Conservation (phyloP, 106 monocot genomes). For the Hemerocallis citrina region DNA sequence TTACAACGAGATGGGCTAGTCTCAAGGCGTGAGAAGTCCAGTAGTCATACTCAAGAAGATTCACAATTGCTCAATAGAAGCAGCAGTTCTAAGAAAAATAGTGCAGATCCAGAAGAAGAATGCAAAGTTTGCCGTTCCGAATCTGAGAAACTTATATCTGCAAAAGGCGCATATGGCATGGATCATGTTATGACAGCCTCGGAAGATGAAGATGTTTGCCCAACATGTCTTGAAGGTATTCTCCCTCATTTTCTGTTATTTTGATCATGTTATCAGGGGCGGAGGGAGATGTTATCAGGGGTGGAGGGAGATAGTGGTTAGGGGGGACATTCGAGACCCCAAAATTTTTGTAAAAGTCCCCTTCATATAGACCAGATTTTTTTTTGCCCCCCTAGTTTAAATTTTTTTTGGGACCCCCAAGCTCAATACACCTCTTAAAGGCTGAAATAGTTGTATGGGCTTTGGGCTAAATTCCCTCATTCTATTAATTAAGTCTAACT, state of each 20-base stretch:
- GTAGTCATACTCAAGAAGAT: slow-evolving; percentile 38
- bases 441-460: too few species aligned
- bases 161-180: slow-evolving; percentile 34
- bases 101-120: slow-evolving; percentile 36
- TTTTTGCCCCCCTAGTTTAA: too few species aligned
- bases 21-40: slow-evolving; percentile 61
- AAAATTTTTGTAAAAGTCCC: too few species aligned
- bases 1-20: slow-evolving; percentile 62
- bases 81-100: slow-evolving; percentile 42
- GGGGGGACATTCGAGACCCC: too few species aligned
- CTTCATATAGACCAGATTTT: too few species aligned
- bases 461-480: too few species aligned
- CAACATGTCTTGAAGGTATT: slow-evolving; percentile 86
- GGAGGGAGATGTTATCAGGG: background rate
- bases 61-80: slow-evolving; percentile 44
- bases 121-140: slow-evolving; percentile 26
- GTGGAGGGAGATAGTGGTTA: too few species aligned
- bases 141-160: slow-evolving; percentile 40
- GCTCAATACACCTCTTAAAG: too few species aligned
- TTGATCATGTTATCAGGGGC: background rate
- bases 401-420: too few species aligned
- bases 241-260: background rate
- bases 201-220: slow-evolving; percentile 96
- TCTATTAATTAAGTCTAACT: too few species aligned
- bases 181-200: slow-evolving; percentile 28